A percentile compares a stretch with the other conserved stretches of the same genome.
phyloP scores from a whole-genome alignment of 73 alveolate genomes.

The Paraurostyla sp. region DNA sequence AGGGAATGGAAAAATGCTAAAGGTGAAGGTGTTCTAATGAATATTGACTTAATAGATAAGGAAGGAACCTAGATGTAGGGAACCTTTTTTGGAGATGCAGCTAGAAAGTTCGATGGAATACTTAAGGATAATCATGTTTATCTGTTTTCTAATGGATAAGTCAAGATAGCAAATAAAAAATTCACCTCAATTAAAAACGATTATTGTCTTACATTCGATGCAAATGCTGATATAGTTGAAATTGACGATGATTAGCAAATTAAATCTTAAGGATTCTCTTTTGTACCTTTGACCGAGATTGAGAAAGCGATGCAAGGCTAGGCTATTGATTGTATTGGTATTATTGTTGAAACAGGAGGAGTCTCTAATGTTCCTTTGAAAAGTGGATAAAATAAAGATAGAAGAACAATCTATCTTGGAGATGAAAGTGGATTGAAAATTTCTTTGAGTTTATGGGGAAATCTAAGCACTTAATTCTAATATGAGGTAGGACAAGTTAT shows the following conservation, averaged over 20 bases:
- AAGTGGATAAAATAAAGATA: conserved; percentile 57
- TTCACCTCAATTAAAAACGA: conserved; percentile 83
- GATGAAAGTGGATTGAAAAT: conserved; percentile 51
- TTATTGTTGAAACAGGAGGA: conserved; percentile 53
- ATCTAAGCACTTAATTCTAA: background rate
- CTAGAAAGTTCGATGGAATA: conserved; percentile 74
- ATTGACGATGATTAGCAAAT: conserved; percentile 76
- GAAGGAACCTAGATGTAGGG: conserved; percentile 81
- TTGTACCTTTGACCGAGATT: conserved; percentile 48
- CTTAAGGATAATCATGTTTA: conserved; percentile 85
- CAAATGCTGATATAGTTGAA: conserved; percentile 66
- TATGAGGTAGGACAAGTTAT: conserved; percentile 31
- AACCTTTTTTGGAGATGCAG: conserved; percentile 89
- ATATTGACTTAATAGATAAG: conserved; percentile 82
- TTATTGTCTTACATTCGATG: conserved; percentile 81
- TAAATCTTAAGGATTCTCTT: conserved; percentile 46
- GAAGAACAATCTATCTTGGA: conserved; percentile 54
- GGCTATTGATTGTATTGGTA: conserved; percentile 73
- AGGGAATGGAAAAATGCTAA: conserved; percentile 79
- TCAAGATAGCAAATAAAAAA: conserved; percentile 80
- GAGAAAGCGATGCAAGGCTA: conserved; percentile 30
- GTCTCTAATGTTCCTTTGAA: conserved; percentile 42
- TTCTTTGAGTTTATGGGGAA: conserved; percentile 1
- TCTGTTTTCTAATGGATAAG: conserved; percentile 83
- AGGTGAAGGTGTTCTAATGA: conserved; percentile 84